phyloP scores from a whole-genome alignment of 1,139 yeast genomes.

The Geotrichum aggregatum region DNA sequence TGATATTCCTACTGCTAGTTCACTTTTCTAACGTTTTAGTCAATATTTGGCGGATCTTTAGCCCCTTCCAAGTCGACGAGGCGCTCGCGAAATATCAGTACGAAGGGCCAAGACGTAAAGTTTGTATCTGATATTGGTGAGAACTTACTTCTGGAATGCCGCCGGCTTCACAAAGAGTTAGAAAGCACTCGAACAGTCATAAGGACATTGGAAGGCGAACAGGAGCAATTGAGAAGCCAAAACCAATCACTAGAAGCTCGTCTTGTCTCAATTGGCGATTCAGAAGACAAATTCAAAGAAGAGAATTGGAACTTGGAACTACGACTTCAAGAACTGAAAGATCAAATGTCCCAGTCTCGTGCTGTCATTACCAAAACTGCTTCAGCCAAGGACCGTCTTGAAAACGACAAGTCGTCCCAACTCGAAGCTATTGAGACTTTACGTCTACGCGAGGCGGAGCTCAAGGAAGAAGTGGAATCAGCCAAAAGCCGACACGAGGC shows the following conservation, averaged over 20 bases:
- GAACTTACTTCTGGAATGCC: constrained; percentile 69
- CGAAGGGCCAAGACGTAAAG: constrained; percentile 53
- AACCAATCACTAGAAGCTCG: constrained; percentile 40
- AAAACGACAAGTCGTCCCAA: constrained; percentile 32
- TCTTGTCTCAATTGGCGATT: constrained; percentile 36
- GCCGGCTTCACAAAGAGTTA: constrained; percentile 45
- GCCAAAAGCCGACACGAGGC: constrained; percentile 29
- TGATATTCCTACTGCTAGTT: neutral
- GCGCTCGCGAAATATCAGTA: constrained; percentile 11
- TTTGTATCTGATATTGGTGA: constrained; percentile 84
- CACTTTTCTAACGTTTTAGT: constrained; percentile 1
- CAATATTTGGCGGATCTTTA: constrained; percentile 17
- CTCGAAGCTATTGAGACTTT: constrained; percentile 36
- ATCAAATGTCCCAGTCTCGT: constrained; percentile 38
- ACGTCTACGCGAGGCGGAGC: constrained; percentile 32
- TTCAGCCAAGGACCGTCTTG: constrained; percentile 29
- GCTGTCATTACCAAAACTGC: constrained; percentile 31
- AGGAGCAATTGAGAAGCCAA: constrained; percentile 40
- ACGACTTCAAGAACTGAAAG: constrained; percentile 49
- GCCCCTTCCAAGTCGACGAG: constrained; percentile 11
- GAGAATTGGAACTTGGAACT: constrained; percentile 77
- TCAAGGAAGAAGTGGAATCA: constrained; percentile 31
- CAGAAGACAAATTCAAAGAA: constrained; percentile 56
- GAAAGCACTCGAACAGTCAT: constrained; percentile 5
- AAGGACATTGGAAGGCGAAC: constrained; percentile 42